Conservation (phyloP, 257 asterid genomes). For the Solanum pennellii region DNA sequence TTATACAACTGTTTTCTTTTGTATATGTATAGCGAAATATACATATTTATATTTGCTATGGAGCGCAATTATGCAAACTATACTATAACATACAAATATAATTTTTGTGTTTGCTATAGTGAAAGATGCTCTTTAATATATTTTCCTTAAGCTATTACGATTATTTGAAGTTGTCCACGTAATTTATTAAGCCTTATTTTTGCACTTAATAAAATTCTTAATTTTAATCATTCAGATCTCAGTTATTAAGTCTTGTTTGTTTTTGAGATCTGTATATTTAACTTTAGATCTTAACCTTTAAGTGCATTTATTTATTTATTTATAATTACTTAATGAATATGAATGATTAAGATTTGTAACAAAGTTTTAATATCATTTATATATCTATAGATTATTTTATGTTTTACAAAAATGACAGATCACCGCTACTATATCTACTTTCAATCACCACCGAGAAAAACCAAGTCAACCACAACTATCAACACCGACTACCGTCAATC, state of each 20-base stretch:
- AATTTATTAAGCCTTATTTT: background rate
- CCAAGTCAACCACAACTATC: background rate
- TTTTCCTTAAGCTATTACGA: background rate
- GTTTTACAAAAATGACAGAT: background rate
- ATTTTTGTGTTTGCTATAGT: no score
- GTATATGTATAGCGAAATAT: no score
- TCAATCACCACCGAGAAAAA: background rate
- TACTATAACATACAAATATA: no score
- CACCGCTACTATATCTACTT: background rate
- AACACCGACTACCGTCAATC: no score
- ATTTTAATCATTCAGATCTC: background rate
- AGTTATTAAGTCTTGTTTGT: background rate
- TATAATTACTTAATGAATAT: background rate
- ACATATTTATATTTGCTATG: no score
- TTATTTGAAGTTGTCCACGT: background rate
- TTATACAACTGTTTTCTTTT: no score
- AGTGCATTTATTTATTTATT: no score
- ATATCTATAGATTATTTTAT: background rate
- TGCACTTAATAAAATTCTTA: no score
- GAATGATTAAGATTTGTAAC: background rate
- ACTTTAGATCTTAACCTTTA: background rate
- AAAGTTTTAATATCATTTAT: no score
- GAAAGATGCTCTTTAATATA: no score
- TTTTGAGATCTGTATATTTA: no score
- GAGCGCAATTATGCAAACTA: no score